Conservation (phyloP, 2,329 filamentous ascomycete genomes). For the Rutstroemia sp. region DNA sequence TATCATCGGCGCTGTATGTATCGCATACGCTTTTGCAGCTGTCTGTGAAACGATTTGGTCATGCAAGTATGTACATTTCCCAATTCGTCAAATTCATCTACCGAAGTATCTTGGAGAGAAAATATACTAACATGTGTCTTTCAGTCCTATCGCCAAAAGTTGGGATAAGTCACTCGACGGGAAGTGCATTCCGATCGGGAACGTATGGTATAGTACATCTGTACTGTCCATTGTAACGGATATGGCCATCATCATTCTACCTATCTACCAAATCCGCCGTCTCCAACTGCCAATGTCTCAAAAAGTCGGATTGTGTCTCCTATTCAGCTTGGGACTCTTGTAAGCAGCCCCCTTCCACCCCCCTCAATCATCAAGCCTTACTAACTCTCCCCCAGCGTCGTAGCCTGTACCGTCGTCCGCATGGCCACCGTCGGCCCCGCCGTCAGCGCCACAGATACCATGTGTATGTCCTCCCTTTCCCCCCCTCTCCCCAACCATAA, state of each 20-base stretch:
- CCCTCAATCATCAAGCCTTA: neutral
- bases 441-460: slow-evolving; percentile 15
- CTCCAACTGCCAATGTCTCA: slow-evolving; percentile 56
- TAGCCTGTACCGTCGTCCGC: slow-evolving; percentile 13
- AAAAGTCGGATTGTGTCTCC: slow-evolving; percentile 37
- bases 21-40: slow-evolving; percentile 9
- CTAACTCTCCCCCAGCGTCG: neutral
- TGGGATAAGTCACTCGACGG: slow-evolving; percentile 10
- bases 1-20: neutral
- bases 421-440: neutral
- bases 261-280: slow-evolving; percentile 45
- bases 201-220: slow-evolving; percentile 47
- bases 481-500: slow-evolving; percentile 11
- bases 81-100: neutral
- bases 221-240: slow-evolving; percentile 63
- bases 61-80: neutral
- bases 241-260: slow-evolving; percentile 55
- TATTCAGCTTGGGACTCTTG: slow-evolving; percentile 15
- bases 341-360: slow-evolving; percentile 19
- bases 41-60: slow-evolving; percentile 3
- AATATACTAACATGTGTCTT: neutral
- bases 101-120: neutral
- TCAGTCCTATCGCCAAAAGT: neutral
- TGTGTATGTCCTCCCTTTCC: slow-evolving; percentile 10
- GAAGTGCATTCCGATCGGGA: neutral